Base-by-base conservation (phyloP, 2,329 filamentous ascomycete species). In the Cladosporium sp. region DNA sequence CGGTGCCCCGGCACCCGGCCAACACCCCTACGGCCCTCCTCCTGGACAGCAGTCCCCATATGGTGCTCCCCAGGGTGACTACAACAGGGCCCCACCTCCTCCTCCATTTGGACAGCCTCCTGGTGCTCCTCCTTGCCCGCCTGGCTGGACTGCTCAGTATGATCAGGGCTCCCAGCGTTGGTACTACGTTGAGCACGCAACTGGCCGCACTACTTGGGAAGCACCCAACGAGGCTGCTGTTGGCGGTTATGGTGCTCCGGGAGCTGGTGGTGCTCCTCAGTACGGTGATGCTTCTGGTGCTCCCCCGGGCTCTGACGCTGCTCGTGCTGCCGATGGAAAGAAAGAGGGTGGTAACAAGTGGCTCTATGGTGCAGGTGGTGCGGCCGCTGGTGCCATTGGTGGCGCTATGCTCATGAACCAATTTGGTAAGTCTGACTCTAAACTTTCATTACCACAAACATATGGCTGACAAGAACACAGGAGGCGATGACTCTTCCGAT, bases 141-240 rank as follows among this genome's bases (percentile, higher is more conserved):
- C 72, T 43, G 83, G 83, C 57, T 86, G 83, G 83, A 69, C 72
- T 22, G 72, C 80, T 19, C 78, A 84, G 64, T 86, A 77, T 67
- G 83, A 86, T 56, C 75, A 79, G 51, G 73, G 72, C 51, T 70
- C 74, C 53, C 78, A 83, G 61, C 78, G 79, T 49, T 85, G 79
- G 71, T 86, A 79, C 69, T 87, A 83, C 60, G 73, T 81, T 50
- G 81, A 86, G 64, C 69, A 79, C 50, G 72, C 77, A 40, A 79
- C 79, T 11, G 80, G 81, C 16, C 76, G 75, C 51, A 77, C 79
- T 0, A 82, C 85, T 65, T 86, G 83, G 83, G 80, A 84, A 54
- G 72, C 75, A 13, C 81, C 83, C 15, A 40, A 25, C 30, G 35
- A 27, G 36, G 52, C 49, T 47, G 62, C 62, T 40, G 53, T 53